Evolutionary conservation across 805 yeast genomes (phyloP).

Genomic region (Wickerhamomyces bovis): DNA sequence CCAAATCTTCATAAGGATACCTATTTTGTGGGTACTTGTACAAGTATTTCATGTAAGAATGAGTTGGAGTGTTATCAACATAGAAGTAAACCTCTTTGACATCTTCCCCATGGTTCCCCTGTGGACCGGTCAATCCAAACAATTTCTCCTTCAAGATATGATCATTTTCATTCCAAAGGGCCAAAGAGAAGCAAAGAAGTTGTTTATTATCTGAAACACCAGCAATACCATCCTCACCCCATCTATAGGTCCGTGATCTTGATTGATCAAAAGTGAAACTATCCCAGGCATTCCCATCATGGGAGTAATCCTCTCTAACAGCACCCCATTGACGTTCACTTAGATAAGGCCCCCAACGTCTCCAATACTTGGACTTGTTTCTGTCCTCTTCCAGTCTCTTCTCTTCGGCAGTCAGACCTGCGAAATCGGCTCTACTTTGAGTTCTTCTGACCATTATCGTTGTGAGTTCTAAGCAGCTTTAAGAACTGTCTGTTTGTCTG

Average conservation of each 20-base stretch:
- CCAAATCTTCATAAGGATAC: constrained; percentile 76
- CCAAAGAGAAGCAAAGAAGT: constrained; percentile 67
- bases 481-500: no score
- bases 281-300: constrained; percentile 86
- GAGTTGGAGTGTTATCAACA: constrained; percentile 88
- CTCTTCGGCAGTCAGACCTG: constrained; percentile 29
- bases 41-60: constrained; percentile 83
- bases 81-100: constrained; percentile 83
- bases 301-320: constrained; percentile 83
- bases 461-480: no score
- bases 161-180: constrained; percentile 89
- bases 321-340: constrained; percentile 81
- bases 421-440: constrained; percentile 21
- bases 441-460: constrained; percentile 12
- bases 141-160: constrained; percentile 77
- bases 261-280: constrained; percentile 84
- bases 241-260: constrained; percentile 71
- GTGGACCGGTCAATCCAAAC: constrained; percentile 86
- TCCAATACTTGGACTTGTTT: constrained; percentile 51
- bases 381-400: constrained; percentile 30
- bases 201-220: constrained; percentile 87
- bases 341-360: constrained; percentile 87
- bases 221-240: constrained; percentile 96
- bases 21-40: constrained; percentile 88
- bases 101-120: constrained; percentile 96